These are phyloP conservation scores for Gossypium laxum DNA, from an alignment of 441 rosid genomes.

Conservation along the genomic window DNA sequence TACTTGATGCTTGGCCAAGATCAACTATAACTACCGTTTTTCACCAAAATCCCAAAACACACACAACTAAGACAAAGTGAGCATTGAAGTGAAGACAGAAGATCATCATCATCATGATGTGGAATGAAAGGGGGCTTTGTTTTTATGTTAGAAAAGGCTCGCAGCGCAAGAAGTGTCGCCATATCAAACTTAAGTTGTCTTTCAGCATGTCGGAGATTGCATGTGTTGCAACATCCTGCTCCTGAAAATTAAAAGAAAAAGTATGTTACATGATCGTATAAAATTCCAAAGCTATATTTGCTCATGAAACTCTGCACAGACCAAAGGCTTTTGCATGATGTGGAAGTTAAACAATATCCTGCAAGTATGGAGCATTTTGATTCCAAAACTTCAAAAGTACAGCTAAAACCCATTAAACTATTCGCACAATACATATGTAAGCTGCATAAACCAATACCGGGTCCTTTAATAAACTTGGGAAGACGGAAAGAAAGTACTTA, in stretches of 20 bases:
- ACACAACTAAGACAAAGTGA: background rate
- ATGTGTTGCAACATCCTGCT: constrained; percentile 20
- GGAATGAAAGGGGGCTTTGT: background rate
- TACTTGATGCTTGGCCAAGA: background rate
- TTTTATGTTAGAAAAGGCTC: constrained; percentile 13
- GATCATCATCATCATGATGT: background rate
- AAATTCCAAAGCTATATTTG: too few species aligned
- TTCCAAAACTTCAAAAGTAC: background rate
- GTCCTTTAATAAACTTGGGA: background rate
- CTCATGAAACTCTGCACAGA: too few species aligned
- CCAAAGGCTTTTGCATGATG: background rate
- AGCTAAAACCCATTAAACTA: background rate
- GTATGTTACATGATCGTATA: background rate
- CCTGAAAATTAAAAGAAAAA: constrained; percentile 22
- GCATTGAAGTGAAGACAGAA: background rate
- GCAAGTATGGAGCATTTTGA: background rate
- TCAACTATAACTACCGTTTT: background rate
- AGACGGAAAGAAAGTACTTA: constrained; percentile 7
- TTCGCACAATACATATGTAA: background rate
- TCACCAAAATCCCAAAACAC: background rate
- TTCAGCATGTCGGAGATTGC: constrained; percentile 29
- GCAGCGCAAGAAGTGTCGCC: constrained; percentile 36
- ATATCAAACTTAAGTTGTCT: constrained; percentile 31
- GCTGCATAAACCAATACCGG: background rate
- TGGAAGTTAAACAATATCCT: background rate